Conservation (phyloP, 2,329 filamentous ascomycete species). For the Pyrenochaeta sp. region DNA sequence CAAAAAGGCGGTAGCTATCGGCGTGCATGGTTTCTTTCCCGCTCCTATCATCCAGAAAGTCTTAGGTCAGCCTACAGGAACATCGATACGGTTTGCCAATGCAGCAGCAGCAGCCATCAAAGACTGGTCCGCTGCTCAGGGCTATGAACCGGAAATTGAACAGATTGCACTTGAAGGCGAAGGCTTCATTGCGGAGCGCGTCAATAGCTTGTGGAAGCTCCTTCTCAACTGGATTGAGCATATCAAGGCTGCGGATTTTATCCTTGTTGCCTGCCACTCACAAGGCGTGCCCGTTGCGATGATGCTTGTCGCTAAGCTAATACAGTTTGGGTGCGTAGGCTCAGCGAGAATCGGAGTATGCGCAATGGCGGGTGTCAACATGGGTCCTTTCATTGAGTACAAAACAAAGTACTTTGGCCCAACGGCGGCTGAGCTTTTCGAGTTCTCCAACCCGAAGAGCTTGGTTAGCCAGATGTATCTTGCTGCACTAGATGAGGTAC, state of each 20-base stretch:
- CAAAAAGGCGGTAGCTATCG: constrained; percentile 88
- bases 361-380: constrained; percentile 87
- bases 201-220: constrained; percentile 92
- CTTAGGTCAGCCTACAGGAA: constrained; percentile 93
- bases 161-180: constrained; percentile 95
- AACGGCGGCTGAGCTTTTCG: constrained; percentile 91
- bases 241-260: constrained; percentile 84
- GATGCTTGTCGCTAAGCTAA: constrained; percentile 91
- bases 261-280: constrained; percentile 91
- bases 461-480: constrained; percentile 84
- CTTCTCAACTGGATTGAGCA: constrained; percentile 94
- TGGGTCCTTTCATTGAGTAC: constrained; percentile 92
- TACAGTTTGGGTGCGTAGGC: constrained; percentile 85
- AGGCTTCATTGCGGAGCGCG: constrained; percentile 86
- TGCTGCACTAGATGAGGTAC: constrained; percentile 73
- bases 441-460: constrained; percentile 85
- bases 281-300: constrained; percentile 94
- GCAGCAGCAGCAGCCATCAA: constrained; percentile 84
- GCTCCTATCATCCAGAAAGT: constrained; percentile 86
- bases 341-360: constrained; percentile 80
- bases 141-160: constrained; percentile 82
- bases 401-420: constrained; percentile 89
- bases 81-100: constrained; percentile 90
- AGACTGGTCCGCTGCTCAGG: constrained; percentile 74
- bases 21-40: constrained; percentile 93